Conservation (phyloP, 2,329 filamentous ascomycete species). For the Sporothrix pallida region DNA sequence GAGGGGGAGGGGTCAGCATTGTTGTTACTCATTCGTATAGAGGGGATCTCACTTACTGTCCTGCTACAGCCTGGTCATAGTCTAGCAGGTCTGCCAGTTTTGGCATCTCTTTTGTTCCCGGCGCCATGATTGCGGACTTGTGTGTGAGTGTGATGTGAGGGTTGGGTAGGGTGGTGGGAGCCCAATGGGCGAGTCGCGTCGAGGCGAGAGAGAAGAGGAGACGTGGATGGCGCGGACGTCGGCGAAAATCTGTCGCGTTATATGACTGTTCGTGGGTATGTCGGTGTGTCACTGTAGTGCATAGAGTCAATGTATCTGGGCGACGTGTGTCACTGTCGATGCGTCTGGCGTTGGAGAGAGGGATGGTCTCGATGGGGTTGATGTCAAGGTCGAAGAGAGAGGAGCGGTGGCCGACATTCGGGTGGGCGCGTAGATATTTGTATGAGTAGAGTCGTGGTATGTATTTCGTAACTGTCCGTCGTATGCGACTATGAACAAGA, state of each 20-base stretch:
- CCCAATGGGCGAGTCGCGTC: slow-evolving; percentile 18
- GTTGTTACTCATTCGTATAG: background rate
- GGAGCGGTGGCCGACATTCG: slow-evolving; percentile 23
- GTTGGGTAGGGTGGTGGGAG: background rate
- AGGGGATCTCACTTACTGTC: slow-evolving; percentile 68
- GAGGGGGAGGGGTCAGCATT: slow-evolving; percentile 22
- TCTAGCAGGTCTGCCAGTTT: slow-evolving; percentile 67
- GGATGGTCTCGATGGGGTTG: too few relatives aligned
- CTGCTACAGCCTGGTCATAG: slow-evolving; percentile 79
- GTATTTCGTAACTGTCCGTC: background rate
- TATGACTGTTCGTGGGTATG: too few relatives aligned
- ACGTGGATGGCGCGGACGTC: background rate
- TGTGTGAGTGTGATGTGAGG: background rate
- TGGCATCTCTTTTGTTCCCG: slow-evolving; percentile 52
- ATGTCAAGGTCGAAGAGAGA: background rate
- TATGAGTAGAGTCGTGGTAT: background rate
- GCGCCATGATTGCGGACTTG: slow-evolving; percentile 38
- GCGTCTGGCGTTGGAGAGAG: too few relatives aligned
- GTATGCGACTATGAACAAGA: background rate
- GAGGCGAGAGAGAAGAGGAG: background rate
- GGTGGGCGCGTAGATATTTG: background rate
- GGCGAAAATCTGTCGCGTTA: background rate
- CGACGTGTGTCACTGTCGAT: background rate
- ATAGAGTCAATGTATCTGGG: background rate
- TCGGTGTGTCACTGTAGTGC: background rate